phyloP scores from a whole-genome alignment of 129 eudicot species.

The Lactuca sativa region DNA sequence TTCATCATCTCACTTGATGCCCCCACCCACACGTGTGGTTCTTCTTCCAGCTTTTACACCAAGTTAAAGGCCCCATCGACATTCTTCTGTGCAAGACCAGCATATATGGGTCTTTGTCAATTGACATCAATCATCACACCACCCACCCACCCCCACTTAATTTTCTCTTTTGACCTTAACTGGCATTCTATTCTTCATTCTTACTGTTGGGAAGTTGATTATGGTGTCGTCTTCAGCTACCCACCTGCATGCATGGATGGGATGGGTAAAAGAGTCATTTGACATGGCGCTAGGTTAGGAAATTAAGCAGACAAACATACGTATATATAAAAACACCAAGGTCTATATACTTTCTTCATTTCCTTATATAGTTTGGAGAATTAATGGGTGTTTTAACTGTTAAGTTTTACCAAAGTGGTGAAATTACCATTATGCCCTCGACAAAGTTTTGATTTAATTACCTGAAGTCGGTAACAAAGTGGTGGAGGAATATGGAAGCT shows the following conservation, averaged over 20 bases:
- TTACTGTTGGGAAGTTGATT: conserved; percentile 86
- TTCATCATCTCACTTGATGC: conserved; percentile 38
- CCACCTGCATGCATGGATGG: conserved; percentile 53
- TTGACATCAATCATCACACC: conserved; percentile 17
- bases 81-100: conserved; percentile 2
- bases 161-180: conserved; percentile 66
- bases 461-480: conserved; percentile 85
- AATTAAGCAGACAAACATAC: not conserved
- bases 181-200: conserved; percentile 86
- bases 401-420: not conserved
- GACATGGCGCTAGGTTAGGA: not conserved
- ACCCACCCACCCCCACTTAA: not conserved
- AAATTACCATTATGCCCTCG: conserved; percentile 8
- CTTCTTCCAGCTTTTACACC: conserved; percentile 28
- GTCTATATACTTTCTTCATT: not conserved
- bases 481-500: conserved; percentile 91
- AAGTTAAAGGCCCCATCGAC: conserved; percentile 22
- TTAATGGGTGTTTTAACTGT: not conserved
- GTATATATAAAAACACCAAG: not conserved
- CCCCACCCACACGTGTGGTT: conserved; percentile 67
- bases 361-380: not conserved
- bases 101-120: conserved; percentile 5
- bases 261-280: conserved; percentile 1
- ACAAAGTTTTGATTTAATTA: conserved; percentile 11
- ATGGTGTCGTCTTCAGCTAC: conserved; percentile 78